phyloP scores from a whole-genome alignment of 2,329 filamentous ascomycete genomes.

The Leptographium wingfieldii region DNA sequence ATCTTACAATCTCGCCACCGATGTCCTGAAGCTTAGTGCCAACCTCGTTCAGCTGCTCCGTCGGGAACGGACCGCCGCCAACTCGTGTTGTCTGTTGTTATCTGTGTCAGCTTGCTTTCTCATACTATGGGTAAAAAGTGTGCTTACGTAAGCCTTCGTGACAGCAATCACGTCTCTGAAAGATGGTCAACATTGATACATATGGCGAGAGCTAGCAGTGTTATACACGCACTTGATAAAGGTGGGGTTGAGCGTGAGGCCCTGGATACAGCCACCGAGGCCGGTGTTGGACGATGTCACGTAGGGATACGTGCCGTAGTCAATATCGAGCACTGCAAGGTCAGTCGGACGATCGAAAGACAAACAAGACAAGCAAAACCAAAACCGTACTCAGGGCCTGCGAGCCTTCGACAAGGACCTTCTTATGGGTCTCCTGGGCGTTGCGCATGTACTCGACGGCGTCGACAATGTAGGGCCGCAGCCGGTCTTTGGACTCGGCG shows the following conservation, averaged over 20 bases:
- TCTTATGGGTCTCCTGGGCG: constrained; percentile 37
- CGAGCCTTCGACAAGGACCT: constrained; percentile 50
- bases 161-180: constrained; percentile 44
- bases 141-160: constrained; percentile 43
- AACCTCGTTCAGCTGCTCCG: constrained; percentile 33
- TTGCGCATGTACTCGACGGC: constrained; percentile 38
- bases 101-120: not conserved
- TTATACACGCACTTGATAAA: constrained; percentile 4
- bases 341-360: not conserved
- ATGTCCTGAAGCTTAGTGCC: constrained; percentile 26
- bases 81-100: constrained; percentile 39
- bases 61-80: constrained; percentile 47
- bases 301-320: constrained; percentile 46
- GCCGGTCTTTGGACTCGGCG: constrained; percentile 41
- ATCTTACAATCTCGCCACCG: constrained; percentile 10
- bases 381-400: constrained; percentile 9
- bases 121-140: not conserved
- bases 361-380: not conserved
- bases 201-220: too few relatives aligned
- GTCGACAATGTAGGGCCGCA: constrained; percentile 53
- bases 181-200: not conserved
- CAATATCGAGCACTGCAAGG: constrained; percentile 35
- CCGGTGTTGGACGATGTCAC: constrained; percentile 47
- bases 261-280: constrained; percentile 33
- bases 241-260: constrained; percentile 17